Base-by-base conservation (phyloP, 495 filamentous ascomycete genomes). In the Venustampulla echinocandica region DNA sequence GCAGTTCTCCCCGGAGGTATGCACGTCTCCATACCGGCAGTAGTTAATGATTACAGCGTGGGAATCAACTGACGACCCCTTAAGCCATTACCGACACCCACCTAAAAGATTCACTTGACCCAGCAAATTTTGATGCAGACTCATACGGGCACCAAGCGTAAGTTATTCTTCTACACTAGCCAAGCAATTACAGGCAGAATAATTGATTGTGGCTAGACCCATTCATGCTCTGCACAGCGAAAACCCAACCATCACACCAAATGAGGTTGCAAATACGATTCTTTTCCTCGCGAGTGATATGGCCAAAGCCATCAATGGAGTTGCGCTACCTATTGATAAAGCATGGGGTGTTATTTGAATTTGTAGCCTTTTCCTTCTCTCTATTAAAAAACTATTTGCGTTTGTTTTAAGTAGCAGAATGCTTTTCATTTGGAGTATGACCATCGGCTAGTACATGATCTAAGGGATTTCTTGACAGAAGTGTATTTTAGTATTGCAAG, bases 261-360 rank as follows among this genome's bases (percentile, higher is more conserved):
- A 39, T 14, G 49, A 61, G 21, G 60, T 69, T n/a, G 66, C 64
- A 35, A 59, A 55, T 46, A 50, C 60, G 19, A 64, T 69, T 34
- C 18, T 62, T 9, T 69, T 66, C 32, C 52, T 69, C 3, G 54
- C 59, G 9, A 58, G 63, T 33, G 64, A 67, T 50, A 39, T 59
- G 32, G 59, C 66, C 15, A 41, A 53, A 28, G 59, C 53, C 2
- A 57, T 69, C 52, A 67, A 61, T 33, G 66, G 66, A 14, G 53
- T 58, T 1, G 44, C 55, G 13, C 24, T 69, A 39, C 64, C 64
- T 0, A 57, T 69, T 7, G 66, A 66, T 42, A 57, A 57, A 28
- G 64, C 58, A 9, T 53, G 50, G 50, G 23, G 50, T 27, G 44
- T 38, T 14, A 45, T 53, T 19, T 53, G 34, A 53, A n/a, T 35